Evolutionary conservation across 345 rosid genomes (phyloP).

Genomic region (Cardamine resedifolia): DNA sequence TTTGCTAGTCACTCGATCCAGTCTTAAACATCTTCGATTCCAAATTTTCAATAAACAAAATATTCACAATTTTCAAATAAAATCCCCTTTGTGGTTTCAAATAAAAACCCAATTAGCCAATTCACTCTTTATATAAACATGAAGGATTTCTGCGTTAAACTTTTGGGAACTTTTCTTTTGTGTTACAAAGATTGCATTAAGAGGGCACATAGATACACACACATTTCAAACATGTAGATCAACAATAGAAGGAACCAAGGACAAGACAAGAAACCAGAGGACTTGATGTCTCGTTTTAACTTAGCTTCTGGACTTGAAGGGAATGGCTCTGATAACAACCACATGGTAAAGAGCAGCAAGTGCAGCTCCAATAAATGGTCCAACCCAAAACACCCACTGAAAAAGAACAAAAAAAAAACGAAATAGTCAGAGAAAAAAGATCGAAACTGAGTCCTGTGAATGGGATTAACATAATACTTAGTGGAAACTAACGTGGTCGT

Average conservation of each 20-base stretch:
- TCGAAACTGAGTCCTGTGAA: neutral
- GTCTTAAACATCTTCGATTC: neutral
- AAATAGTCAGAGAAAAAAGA: neutral
- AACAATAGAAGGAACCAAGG: conserved; percentile 24
- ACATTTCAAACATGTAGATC: conserved; percentile 5
- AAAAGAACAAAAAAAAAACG: neutral
- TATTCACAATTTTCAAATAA: neutral
- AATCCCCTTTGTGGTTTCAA: neutral
- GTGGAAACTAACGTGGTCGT: conserved; percentile 58
- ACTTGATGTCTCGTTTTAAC: conserved; percentile 18
- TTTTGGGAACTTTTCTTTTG: conserved; percentile 12
- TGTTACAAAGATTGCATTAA: conserved; percentile 18
- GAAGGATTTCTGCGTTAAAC: neutral
- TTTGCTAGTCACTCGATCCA: neutral
- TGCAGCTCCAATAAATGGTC: conserved; percentile 72
- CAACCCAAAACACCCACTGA: conserved; percentile 85
- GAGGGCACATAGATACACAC: conserved; percentile 17
- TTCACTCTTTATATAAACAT: conserved; percentile 6
- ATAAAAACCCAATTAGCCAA: too few species aligned
- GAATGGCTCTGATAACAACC: conserved; percentile 74
- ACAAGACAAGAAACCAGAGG: conserved; percentile 9
- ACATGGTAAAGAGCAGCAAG: conserved; percentile 71
- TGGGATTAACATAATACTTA: neutral
- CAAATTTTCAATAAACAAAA: neutral
- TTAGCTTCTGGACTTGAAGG: conserved; percentile 50